A percentile compares a stretch with the other conserved stretches of the same genome.
Evolutionary conservation across 2,329 filamentous ascomycete genomes (phyloP).

Genomic region (Didymella segeticola): DNA sequence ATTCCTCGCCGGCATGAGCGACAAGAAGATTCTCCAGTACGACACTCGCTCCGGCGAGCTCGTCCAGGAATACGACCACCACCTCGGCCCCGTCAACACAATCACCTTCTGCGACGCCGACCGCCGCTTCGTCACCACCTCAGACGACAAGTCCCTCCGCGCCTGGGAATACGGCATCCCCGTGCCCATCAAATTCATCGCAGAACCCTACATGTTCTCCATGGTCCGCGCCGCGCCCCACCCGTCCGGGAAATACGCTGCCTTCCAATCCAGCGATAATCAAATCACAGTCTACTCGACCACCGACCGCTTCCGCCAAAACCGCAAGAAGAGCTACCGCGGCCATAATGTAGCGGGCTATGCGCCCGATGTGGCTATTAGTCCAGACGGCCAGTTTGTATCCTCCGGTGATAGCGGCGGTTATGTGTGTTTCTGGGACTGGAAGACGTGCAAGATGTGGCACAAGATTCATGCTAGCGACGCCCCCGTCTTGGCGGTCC

Average conservation of each 20-base stretch:
- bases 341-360: slow-evolving; percentile 97
- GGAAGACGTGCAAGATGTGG: slow-evolving; percentile 99
- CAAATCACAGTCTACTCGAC: slow-evolving; percentile 95
- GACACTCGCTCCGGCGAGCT: slow-evolving; percentile 83
- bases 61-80: slow-evolving; percentile 98
- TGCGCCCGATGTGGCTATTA: slow-evolving; percentile 86
- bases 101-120: slow-evolving; percentile 95
- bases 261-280: slow-evolving; percentile 93
- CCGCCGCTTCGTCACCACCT: slow-evolving; percentile 95
- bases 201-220: slow-evolving; percentile 96
- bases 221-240: slow-evolving; percentile 86
- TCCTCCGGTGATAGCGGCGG: slow-evolving; percentile 86
- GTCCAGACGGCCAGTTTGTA: slow-evolving; percentile 90
- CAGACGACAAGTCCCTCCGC: slow-evolving; percentile 92
- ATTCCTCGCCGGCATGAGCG: slow-evolving; percentile 95
- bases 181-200: slow-evolving; percentile 97
- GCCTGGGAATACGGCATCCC: slow-evolving; percentile 99
- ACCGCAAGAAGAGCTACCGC: slow-evolving; percentile 94
- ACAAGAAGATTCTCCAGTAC: slow-evolving; percentile 99
- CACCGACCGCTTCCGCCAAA: slow-evolving; percentile 95
- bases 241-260: slow-evolving; percentile 90
- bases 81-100: slow-evolving; percentile 96
- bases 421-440: slow-evolving; percentile 96
- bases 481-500: slow-evolving; percentile 80
- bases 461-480: slow-evolving; percentile 91